Percentiles rank a stretch among this genome's conserved stretches.
Evolutionary conservation across 1,284 basidiomycete genomes (phyloP).

Genomic region (Microbotryum saponariae): DNA sequence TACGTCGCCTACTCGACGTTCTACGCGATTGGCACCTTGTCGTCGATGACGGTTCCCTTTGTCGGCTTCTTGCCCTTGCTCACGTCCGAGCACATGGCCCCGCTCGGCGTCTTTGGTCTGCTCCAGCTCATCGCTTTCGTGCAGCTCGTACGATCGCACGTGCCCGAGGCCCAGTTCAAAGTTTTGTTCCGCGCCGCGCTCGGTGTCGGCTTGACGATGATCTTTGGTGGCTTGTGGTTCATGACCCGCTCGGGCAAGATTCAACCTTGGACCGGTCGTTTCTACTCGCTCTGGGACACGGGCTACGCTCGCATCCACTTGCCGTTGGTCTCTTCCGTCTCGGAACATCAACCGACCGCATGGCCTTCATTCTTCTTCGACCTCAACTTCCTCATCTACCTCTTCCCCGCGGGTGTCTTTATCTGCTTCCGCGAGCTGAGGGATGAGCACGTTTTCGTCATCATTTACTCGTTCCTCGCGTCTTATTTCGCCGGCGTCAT

Average conservation of each 20-base stretch:
- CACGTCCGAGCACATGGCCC: conserved; percentile 98
- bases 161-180: conserved; percentile 90
- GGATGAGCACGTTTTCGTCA: conserved; percentile 97
- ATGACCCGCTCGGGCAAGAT: conserved; percentile 94
- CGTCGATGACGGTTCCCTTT: conserved; percentile 99
- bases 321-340: conserved; percentile 91
- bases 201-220: conserved; percentile 54
- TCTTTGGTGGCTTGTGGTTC: conserved; percentile 42
- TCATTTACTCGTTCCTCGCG: conserved; percentile 92
- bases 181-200: conserved; percentile 69
- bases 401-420: conserved; percentile 94
- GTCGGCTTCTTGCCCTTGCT: conserved; percentile 98
- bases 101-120: conserved; percentile 94
- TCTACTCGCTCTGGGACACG: conserved; percentile 99
- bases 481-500: conserved; percentile 99
- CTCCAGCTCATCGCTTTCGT: conserved; percentile 94
- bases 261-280: conserved; percentile 97
- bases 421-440: conserved; percentile 88
- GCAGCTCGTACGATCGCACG: conserved; percentile 77
- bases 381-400: conserved; percentile 91
- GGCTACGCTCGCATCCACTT: conserved; percentile 61
- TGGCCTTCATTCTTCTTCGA: conserved; percentile 99
- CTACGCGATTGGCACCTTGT: conserved; percentile 94
- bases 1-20: conserved; percentile 95
- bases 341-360: conserved; percentile 99